Conservation (phyloP, 108 stramenopile species). For the Stephanodiscus minutulus region DNA sequence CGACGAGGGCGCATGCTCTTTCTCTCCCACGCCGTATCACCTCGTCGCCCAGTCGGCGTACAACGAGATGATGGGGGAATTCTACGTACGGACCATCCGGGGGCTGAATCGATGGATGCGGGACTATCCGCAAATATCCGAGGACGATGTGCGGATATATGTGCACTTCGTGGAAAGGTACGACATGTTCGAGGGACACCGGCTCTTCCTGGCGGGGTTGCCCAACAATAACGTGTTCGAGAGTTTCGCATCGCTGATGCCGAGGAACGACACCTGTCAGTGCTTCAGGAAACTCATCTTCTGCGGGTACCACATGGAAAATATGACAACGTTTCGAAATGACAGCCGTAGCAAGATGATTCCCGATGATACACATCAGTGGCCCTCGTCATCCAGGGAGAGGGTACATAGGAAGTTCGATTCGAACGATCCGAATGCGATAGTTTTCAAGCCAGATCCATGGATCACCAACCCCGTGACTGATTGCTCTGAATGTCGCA, state of each 20-base stretch:
- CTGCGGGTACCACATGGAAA: conserved; percentile 41
- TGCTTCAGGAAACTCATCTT: conserved; percentile 46
- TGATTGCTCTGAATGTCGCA: background rate
- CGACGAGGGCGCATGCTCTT: too few relatives aligned
- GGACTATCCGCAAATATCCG: conserved; percentile 22
- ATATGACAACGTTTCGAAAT: background rate
- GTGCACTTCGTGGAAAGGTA: conserved; percentile 22
- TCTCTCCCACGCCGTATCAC: too few relatives aligned
- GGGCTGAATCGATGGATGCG: too few relatives aligned
- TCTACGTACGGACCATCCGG: too few relatives aligned
- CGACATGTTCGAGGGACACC: conserved; percentile 35
- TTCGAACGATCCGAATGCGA: conserved; percentile 12
- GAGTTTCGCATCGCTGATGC: conserved; percentile 30
- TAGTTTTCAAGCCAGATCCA: conserved; percentile 15
- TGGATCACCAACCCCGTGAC: conserved; percentile 10
- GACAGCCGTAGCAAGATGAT: background rate
- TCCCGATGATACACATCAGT: background rate
- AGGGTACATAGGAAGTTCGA: background rate
- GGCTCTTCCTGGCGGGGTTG: conserved; percentile 32
- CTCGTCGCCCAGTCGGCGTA: too few relatives aligned
- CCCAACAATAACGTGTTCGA: conserved; percentile 28
- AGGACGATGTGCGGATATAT: conserved; percentile 25
- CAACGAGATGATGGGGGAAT: too few relatives aligned
- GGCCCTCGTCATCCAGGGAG: background rate
- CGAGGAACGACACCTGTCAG: conserved; percentile 19